Evolutionary conservation across 208 protist genomes (phyloP).

Genomic region (Trypanosoma scelopori): DNA sequence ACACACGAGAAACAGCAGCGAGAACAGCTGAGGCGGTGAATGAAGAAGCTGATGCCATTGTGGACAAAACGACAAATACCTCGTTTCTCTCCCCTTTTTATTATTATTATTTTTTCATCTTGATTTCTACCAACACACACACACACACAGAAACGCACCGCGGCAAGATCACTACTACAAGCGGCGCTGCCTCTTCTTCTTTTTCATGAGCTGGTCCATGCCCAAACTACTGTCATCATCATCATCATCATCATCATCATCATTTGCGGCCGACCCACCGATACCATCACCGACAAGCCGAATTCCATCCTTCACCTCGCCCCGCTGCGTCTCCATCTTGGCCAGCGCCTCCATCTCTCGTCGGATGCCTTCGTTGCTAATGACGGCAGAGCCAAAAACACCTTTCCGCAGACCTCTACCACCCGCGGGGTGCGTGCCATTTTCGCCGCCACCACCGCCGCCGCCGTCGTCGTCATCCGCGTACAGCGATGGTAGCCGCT

Average conservation of each 20-base stretch:
- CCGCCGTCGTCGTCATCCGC: slow-evolving; percentile 7
- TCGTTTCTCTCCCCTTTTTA: no score
- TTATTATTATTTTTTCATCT: no score
- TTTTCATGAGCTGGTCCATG: slow-evolving; percentile 30
- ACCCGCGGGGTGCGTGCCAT: slow-evolving; percentile 21
- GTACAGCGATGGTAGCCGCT: slow-evolving; percentile 8
- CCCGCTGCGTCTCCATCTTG: slow-evolving; percentile 29
- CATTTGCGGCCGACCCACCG: slow-evolving; percentile 12
- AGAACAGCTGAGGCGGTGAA: no score
- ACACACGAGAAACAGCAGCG: no score
- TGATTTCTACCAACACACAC: neutral
- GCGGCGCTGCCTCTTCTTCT: slow-evolving; percentile 32
- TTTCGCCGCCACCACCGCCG: slow-evolving; percentile 17
- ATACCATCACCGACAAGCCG: slow-evolving; percentile 3
- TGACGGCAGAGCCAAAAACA: slow-evolving; percentile 55
- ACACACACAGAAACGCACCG: slow-evolving; percentile 7
- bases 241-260: slow-evolving; percentile 28
- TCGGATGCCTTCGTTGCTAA: slow-evolving; percentile 77
- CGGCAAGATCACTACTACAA: slow-evolving; percentile 7
- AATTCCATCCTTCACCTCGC: slow-evolving; percentile 28
- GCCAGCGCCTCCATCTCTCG: slow-evolving; percentile 74
- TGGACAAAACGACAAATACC: no score
- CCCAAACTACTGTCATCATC: slow-evolving; percentile 35
- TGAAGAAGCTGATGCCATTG: no score
- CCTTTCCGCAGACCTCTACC: slow-evolving; percentile 29